Base-by-base conservation (phyloP, 1,139 yeast genomes). In the Yueomyces sp. region DNA sequence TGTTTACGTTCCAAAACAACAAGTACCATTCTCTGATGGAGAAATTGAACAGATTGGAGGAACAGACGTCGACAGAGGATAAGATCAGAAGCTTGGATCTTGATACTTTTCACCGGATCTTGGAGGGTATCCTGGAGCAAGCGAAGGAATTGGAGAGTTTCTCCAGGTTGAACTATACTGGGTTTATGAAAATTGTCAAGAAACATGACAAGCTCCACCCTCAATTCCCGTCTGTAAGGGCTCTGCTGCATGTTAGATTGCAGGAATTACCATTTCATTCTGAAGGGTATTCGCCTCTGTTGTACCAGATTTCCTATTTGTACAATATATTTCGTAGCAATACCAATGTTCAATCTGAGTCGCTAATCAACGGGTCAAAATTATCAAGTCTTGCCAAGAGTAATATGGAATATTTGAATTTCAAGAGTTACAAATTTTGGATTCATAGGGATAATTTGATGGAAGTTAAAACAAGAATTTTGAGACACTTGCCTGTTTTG, bases 391-490 rank as follows among this genome's bases (percentile, higher is more conserved):
- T 59, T 25, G 50, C 50, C 12, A 52, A 58, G 27, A 47, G 48
- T 37, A 48, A 46, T 36, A 46, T 45, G 30, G 52, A 53, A 3
- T 71, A 71, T 45, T 70, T 74, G 36, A 80, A 79, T 41, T 83
- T 70, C 62, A 85, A 83, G 55, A 79, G 86, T 28, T 80, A 81
- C 65, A 86, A 86, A 65, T 89, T 89, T 64, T 91, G 98, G 98
- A 73, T 91, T 41, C 97, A 91, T 60, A 91, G 91, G 12, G 98
- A 91, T 56, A 87, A 91, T 61, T 69, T 89, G 60, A 89, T 89
- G 96, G 97, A 91, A 65, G 95, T 87, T 45, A 91, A 91, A 66
- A 86, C 97, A 27, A 79, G 87, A 50, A 85, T 91, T 50, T 73
- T 91, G 58, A 81, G 97, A 62, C 95, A 87, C 56, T 74, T 91